phyloP scores from a whole-genome alignment of 1,284 basidiomycete species.

The Peniophora sp. region DNA sequence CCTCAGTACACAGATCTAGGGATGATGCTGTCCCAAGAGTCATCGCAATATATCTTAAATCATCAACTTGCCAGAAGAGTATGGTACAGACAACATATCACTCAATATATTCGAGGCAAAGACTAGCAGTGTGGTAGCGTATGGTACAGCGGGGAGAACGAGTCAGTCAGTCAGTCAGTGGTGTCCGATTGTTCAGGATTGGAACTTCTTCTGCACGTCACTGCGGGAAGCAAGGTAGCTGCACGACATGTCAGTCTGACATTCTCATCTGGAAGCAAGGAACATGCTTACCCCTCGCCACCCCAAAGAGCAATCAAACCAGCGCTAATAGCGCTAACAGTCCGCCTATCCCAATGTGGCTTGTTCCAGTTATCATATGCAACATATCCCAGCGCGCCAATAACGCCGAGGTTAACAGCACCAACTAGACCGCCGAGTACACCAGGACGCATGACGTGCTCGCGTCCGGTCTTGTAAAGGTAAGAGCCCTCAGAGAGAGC shows the following conservation, averaged over 20 bases:
- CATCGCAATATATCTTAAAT: too few relatives aligned
- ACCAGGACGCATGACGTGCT: conserved; percentile 59
- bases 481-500: conserved; percentile 57
- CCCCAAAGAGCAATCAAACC: conserved; percentile 61
- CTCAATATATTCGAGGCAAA: too few relatives aligned
- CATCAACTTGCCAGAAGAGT: too few relatives aligned
- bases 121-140: too few relatives aligned
- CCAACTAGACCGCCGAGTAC: conserved; percentile 67
- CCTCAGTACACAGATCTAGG: too few relatives aligned
- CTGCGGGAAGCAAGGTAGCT: not conserved
- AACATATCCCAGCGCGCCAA: conserved; percentile 64
- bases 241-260: not conserved
- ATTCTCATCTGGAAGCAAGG: not conserved
- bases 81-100: too few relatives aligned
- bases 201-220: not conserved
- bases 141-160: too few relatives aligned
- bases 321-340: conserved; percentile 55
- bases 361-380: conserved; percentile 65
- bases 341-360: conserved; percentile 62
- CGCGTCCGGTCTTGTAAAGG: conserved; percentile 50
- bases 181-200: not conserved
- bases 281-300: conserved; percentile 51
- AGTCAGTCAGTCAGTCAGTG: too few relatives aligned
- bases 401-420: conserved; percentile 60
- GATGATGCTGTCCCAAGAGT: too few relatives aligned